phyloP scores from a whole-genome alignment of 2,329 filamentous ascomycete genomes.

The Chrysoporthe deuterocubensis region DNA sequence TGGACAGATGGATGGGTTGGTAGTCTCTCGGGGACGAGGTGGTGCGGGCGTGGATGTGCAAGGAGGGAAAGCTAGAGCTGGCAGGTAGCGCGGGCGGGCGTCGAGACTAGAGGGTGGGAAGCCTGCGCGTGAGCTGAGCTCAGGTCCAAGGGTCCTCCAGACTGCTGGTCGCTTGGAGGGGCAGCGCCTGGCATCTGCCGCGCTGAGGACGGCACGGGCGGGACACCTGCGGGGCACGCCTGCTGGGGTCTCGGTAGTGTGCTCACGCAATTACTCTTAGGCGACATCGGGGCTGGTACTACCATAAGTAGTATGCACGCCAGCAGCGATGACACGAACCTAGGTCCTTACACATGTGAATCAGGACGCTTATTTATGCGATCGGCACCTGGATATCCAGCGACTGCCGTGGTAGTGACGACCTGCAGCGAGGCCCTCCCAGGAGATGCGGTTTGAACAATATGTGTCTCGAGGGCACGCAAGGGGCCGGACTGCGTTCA shows the following conservation, averaged over 20 bases:
- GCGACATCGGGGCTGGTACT: not conserved
- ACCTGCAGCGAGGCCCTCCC: too few species aligned
- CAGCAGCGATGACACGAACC: too few species aligned
- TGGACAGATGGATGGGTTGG: constrained; percentile 40
- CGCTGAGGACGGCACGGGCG: not conserved
- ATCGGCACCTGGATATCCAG: not conserved
- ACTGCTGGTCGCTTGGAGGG: not conserved
- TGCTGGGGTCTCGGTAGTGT: not conserved
- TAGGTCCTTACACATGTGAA: not conserved
- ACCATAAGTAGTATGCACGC: too few species aligned
- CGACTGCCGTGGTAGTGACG: not conserved
- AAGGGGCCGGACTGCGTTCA: not conserved
- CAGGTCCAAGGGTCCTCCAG: not conserved
- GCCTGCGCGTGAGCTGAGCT: not conserved
- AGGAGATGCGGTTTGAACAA: too few species aligned
- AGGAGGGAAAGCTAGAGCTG: not conserved
- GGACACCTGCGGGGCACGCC: not conserved
- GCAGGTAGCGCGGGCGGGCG: not conserved
- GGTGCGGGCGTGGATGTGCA: not conserved
- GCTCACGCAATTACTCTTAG: not conserved
- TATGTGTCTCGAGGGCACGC: not conserved
- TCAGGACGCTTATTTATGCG: not conserved
- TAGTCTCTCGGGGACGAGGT: constrained; percentile 33
- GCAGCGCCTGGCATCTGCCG: not conserved
- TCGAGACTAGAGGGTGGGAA: not conserved